These are phyloP conservation scores for Crithidia fasciculata DNA, from an alignment of 208 protist species.

Conservation along the genomic window DNA sequence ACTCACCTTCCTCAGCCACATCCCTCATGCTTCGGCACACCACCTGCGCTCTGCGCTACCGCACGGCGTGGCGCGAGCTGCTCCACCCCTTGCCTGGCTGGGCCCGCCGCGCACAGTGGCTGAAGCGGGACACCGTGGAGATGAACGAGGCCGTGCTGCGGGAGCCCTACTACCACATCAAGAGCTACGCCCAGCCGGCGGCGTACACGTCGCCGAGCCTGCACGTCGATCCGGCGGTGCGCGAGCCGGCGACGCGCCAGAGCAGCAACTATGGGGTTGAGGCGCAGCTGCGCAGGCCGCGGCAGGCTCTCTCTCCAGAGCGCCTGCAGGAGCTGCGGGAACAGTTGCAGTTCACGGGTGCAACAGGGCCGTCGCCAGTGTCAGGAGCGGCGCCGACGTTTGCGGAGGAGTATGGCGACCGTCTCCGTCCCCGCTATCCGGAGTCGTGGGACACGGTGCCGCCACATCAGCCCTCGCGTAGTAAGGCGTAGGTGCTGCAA, in stretches of 20 bases:
- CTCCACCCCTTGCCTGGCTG: constrained; percentile 75
- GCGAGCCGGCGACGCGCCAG: constrained; percentile 30
- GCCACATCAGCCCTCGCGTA: constrained; percentile 80
- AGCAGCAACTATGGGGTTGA: constrained; percentile 37
- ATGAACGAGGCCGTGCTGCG: constrained; percentile 81
- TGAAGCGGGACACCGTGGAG: constrained; percentile 88
- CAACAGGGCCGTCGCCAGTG: constrained; percentile 3
- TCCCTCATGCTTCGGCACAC: constrained; percentile 46
- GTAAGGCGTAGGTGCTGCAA: constrained; percentile 22
- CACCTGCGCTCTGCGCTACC: constrained; percentile 42
- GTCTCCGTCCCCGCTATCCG: constrained; percentile 83
- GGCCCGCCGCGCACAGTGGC: constrained; percentile 76
- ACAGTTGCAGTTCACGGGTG: constrained; percentile 52
- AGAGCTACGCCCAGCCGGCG: constrained; percentile 45
- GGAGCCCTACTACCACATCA: constrained; percentile 87
- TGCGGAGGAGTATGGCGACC: constrained; percentile 67
- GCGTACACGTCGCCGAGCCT: neutral
- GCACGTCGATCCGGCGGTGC: constrained; percentile 12
- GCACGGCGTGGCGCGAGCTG: constrained; percentile 88
- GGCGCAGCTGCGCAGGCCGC: constrained; percentile 40
- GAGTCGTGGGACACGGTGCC: constrained; percentile 88
- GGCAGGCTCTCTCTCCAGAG: constrained; percentile 50
- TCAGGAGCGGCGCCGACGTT: constrained; percentile 29
- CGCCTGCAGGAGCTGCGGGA: constrained; percentile 64
- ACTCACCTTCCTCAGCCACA: too few relatives aligned